These are phyloP conservation scores for Heritiera littoralis DNA, from an alignment of 345 rosid genomes.

Conservation along the genomic window DNA sequence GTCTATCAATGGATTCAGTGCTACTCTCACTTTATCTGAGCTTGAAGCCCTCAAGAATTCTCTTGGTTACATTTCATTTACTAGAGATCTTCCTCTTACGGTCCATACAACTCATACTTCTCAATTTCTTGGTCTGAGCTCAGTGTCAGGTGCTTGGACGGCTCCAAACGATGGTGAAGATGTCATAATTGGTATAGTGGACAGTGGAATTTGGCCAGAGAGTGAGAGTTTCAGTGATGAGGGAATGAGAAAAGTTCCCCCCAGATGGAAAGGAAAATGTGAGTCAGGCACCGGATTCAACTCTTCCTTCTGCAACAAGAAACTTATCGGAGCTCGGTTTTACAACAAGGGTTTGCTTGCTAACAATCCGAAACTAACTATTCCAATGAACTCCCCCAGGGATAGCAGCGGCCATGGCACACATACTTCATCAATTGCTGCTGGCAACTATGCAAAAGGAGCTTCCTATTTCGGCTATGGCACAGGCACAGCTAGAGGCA, in stretches of 20 bases:
- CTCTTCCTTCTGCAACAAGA: constrained; percentile 33
- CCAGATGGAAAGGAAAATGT: constrained; percentile 43
- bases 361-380: not conserved
- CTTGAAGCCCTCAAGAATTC: constrained; percentile 8
- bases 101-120: constrained; percentile 41
- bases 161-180: constrained; percentile 31
- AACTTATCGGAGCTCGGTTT: constrained; percentile 44
- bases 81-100: constrained; percentile 38
- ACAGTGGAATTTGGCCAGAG: constrained; percentile 43
- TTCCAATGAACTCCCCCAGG: constrained; percentile 32
- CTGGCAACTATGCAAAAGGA: constrained; percentile 30
- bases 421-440: constrained; percentile 44
- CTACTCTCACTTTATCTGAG: not conserved
- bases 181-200: constrained; percentile 40
- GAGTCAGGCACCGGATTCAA: constrained; percentile 30
- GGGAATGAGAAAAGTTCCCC: constrained; percentile 34
- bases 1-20: constrained; percentile 9
- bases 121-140: constrained; percentile 42
- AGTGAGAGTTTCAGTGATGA: constrained; percentile 33
- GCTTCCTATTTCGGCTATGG: constrained; percentile 40
- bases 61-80: not conserved
- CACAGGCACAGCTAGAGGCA: constrained; percentile 35
- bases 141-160: constrained; percentile 35
- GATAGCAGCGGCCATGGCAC: constrained; percentile 43
- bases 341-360: constrained; percentile 36